Evolutionary conservation across 495 filamentous ascomycete species (phyloP), one percentile per base, ranked within the genome.

Genomic region (Podospora appendiculata): DNA sequence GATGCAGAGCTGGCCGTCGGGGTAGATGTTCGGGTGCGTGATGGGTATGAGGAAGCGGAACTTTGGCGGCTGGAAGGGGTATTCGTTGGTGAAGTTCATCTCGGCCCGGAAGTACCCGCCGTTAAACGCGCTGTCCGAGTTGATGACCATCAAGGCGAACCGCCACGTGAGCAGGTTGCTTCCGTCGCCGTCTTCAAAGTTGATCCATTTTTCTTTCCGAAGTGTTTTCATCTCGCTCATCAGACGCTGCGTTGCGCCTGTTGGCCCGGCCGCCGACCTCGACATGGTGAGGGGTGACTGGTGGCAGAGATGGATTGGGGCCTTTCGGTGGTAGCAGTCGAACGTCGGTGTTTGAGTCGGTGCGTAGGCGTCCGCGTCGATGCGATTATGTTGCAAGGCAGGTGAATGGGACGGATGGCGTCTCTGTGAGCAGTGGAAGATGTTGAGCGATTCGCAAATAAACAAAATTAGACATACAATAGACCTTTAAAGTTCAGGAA

Each of bases 11-110:
- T 84, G 85, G 58, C 93, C 93, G 67, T 95, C 87, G 8, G 78
- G 67, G 69, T 96, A 96, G 65, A 98, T 83, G 65, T 98, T 98
- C 6, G 93, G 93, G 69, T 98, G 93, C 68, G 84, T 89, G 55
- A 78, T 72, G 43, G 90, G 87, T 8, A 83, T 78, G 13, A 80
- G 62, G 75, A 98, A 96, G 47, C 84, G 82, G 73, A 98, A 98
- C 62, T 86, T 87, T 69, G 91, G 91, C n/a, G 93, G 93, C 32
- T 78, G 73, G 67, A 88, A 95, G 1, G 93, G 93, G 73, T 97
- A 98, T 60, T 95, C 89, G 50, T 80, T 72, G 18, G 88, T 84
- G 61, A 98, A 97, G 13, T 76, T 82, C 86, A 98, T 93, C 45
- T 81, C 78, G 41, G 88, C 89, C 67, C 86, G 87, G 72, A 96